phyloP scores from a whole-genome alignment of 2,329 filamentous ascomycete genomes.

The Raffaelea arxii region DNA sequence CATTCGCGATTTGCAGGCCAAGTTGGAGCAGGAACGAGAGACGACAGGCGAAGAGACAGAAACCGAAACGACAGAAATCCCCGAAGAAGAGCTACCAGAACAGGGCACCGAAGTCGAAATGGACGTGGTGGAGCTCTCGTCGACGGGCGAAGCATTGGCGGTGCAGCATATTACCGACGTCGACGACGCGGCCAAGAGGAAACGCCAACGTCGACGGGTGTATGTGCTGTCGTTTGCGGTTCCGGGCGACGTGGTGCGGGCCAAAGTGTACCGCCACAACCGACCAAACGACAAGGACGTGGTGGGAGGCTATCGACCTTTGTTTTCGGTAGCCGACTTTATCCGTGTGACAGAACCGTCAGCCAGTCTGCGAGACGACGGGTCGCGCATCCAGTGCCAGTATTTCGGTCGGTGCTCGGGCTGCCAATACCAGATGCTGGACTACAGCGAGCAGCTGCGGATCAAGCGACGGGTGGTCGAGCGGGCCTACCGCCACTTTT shows the following conservation, averaged over 20 bases:
- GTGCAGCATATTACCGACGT: slow-evolving; percentile 30
- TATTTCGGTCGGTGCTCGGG: slow-evolving; percentile 86
- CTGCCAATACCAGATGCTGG: slow-evolving; percentile 96
- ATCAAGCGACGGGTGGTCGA: slow-evolving; percentile 82
- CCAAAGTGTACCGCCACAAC: slow-evolving; percentile 70
- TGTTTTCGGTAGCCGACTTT: slow-evolving; percentile 74
- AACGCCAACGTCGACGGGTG: slow-evolving; percentile 49
- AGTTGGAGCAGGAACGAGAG: slow-evolving; percentile 15
- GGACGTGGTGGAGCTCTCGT: slow-evolving; percentile 73
- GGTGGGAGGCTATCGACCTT: slow-evolving; percentile 21
- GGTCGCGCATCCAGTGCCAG: slow-evolving; percentile 64
- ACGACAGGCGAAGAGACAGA: slow-evolving; percentile 14
- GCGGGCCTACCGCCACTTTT: slow-evolving; percentile 88
- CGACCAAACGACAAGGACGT: slow-evolving; percentile 12
- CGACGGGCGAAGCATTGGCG: slow-evolving; percentile 84
- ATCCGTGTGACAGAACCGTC: slow-evolving; percentile 67
- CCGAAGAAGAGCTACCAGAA: slow-evolving; percentile 42
- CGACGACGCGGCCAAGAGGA: slow-evolving; percentile 17
- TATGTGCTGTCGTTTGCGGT: slow-evolving; percentile 84
- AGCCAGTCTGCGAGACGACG: slow-evolving; percentile 40
- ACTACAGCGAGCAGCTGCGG: slow-evolving; percentile 73
- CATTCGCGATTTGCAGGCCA: slow-evolving; percentile 43
- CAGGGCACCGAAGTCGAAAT: slow-evolving; percentile 70
- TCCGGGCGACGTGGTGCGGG: slow-evolving; percentile 71
- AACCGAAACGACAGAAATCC: slow-evolving; percentile 7